Evolutionary conservation across 306 rosid species (phyloP).

Genomic region (Sindora glabra): DNA sequence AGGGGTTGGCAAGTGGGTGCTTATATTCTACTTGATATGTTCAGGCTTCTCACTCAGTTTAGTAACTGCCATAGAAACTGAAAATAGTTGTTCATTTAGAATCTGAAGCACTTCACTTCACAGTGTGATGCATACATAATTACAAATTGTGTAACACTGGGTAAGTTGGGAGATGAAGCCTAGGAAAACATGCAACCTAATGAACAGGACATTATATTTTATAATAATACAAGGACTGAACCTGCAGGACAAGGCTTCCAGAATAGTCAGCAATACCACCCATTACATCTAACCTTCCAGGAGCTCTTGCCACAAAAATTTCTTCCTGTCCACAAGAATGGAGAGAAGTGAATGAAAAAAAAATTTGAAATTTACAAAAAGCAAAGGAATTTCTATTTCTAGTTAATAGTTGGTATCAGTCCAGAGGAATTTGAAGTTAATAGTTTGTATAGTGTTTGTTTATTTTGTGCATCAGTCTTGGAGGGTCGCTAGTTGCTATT

Average conservation of each 20-base stretch:
- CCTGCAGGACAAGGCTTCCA: conserved; percentile 98
- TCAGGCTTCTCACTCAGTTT: not conserved
- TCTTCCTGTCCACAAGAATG: conserved; percentile 57
- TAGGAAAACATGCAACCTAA: not conserved
- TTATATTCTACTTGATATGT: not conserved
- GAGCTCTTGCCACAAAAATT: conserved; percentile 88
- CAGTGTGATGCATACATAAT: too few relatives aligned
- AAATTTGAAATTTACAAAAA: not conserved
- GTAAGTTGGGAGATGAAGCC: too few relatives aligned
- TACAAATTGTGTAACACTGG: too few relatives aligned
- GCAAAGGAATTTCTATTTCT: too few relatives aligned
- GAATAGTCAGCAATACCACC: conserved; percentile 99
- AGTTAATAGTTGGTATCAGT: too few relatives aligned
- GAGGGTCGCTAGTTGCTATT: not conserved
- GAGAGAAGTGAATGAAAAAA: not conserved
- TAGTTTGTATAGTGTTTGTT: too few relatives aligned
- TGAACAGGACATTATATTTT: conserved; percentile 1
- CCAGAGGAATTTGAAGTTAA: too few relatives aligned
- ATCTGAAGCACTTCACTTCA: not conserved
- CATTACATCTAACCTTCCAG: conserved; percentile 97
- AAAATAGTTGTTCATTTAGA: not conserved
- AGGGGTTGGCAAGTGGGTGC: not conserved
- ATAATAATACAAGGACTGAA: conserved; percentile 15
- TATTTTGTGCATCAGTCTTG: conserved; percentile 4
- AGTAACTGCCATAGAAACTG: not conserved